These are phyloP conservation scores for Capsella rubella DNA, from an alignment of 441 rosid genomes.

Conservation along the genomic window DNA sequence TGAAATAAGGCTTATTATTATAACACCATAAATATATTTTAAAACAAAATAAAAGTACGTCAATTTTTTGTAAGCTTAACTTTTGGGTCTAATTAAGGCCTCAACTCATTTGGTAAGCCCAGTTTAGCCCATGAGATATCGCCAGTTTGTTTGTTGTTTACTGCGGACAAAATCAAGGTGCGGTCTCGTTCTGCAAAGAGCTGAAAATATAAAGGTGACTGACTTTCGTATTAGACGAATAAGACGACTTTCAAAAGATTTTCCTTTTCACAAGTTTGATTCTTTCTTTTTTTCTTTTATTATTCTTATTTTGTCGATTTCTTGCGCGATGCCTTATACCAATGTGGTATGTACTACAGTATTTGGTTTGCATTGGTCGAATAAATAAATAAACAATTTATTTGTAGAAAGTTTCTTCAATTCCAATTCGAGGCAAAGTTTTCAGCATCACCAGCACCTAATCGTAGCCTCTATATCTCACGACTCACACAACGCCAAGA, in stretches of 20 bases:
- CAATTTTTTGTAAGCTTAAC: neutral
- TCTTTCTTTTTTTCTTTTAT: neutral
- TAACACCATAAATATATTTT: too few species aligned
- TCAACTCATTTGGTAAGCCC: neutral
- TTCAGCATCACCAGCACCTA: conserved; percentile 26
- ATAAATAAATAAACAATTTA: conserved; percentile 19
- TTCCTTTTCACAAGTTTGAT: neutral
- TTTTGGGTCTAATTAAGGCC: neutral
- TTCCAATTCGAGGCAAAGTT: conserved; percentile 27
- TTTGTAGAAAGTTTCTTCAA: conserved; percentile 26
- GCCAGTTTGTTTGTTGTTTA: neutral
- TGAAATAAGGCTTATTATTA: neutral
- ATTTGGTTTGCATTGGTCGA: conserved; percentile 21
- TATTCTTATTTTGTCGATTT: conserved; percentile 7
- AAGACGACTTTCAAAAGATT: neutral
- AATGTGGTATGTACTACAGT: conserved; percentile 25
- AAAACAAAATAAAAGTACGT: neutral
- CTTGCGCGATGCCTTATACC: conserved; percentile 17
- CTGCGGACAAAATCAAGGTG: neutral
- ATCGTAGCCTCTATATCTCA: neutral
- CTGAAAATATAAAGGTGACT: neutral
- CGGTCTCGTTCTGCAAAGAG: neutral
- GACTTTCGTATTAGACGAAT: neutral
- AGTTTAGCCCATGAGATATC: neutral
- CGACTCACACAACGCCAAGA: neutral